Evolutionary conservation across 2,329 filamentous ascomycete genomes (phyloP).

Genomic region (Metarhizium brunneum): DNA sequence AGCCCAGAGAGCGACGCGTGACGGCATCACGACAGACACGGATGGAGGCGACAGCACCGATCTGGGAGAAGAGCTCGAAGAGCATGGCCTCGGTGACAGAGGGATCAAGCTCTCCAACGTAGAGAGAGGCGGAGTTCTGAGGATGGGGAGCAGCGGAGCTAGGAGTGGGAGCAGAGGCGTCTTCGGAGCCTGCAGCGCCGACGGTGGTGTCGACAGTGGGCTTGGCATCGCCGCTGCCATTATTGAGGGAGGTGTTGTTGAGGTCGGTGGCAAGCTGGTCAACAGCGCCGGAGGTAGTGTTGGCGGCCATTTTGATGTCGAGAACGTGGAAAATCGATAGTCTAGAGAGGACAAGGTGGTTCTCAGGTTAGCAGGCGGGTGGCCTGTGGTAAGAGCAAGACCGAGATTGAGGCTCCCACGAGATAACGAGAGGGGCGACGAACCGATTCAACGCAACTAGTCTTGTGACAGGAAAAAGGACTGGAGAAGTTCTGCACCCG

Average conservation of each 20-base stretch:
- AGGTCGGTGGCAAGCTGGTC: constrained; percentile 76
- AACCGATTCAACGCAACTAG: constrained; percentile 3
- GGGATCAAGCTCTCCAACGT: constrained; percentile 95
- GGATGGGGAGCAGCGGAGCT: constrained; percentile 68
- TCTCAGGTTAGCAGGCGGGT: constrained; percentile 1
- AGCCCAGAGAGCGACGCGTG: constrained; percentile 95
- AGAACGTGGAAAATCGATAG: constrained; percentile 5
- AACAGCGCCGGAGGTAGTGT: constrained; percentile 52
- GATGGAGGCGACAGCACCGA: constrained; percentile 96
- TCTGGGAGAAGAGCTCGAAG: constrained; percentile 99
- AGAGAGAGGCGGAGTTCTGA: constrained; percentile 93
- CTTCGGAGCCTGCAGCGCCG: constrained; percentile 37
- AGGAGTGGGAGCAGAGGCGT: constrained; percentile 60
- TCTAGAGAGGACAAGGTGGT: neutral
- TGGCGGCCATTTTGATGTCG: constrained; percentile 47
- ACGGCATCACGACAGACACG: constrained; percentile 99
- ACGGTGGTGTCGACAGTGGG: constrained; percentile 70
- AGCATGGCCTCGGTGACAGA: constrained; percentile 99
- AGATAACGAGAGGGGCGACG: constrained; percentile 4
- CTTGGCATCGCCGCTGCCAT: constrained; percentile 57
- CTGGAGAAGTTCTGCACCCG: neutral
- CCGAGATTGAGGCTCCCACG: constrained; percentile 2
- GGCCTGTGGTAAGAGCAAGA: neutral
- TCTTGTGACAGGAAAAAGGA: neutral
- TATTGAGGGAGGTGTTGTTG: constrained; percentile 61